These are phyloP conservation scores for Zygotorulaspora chibaensis DNA, from an alignment of 805 yeast species.

Conservation along the genomic window DNA sequence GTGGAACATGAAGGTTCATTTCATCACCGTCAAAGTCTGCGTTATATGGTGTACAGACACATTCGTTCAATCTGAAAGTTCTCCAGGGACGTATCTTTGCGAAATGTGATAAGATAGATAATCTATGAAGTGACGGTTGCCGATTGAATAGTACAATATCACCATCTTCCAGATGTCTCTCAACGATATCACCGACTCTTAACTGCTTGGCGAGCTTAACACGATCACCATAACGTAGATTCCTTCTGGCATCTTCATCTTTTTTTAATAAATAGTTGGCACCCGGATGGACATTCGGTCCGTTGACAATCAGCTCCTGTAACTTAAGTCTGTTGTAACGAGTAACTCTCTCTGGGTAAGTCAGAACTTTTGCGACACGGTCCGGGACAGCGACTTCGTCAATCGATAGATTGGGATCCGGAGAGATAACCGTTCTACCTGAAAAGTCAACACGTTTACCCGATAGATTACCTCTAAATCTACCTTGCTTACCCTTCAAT, in stretches of 20 bases:
- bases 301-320: conserved; percentile 68
- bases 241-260: conserved; percentile 81
- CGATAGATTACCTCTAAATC: conserved; percentile 95
- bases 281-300: conserved; percentile 91
- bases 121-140: conserved; percentile 94
- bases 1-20: conserved; percentile 98
- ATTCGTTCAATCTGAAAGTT: conserved; percentile 92
- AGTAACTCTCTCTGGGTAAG: conserved; percentile 94
- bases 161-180: conserved; percentile 95
- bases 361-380: conserved; percentile 88
- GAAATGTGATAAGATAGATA: conserved; percentile 90
- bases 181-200: conserved; percentile 87
- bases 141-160: conserved; percentile 93
- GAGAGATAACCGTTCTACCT: conserved; percentile 96
- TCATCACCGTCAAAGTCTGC: conserved; percentile 99
- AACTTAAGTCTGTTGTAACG: conserved; percentile 78
- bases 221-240: conserved; percentile 84
- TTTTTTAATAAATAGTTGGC: conserved; percentile 87
- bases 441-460: conserved; percentile 99
- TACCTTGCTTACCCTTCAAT: conserved; percentile 96
- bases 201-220: conserved; percentile 68
- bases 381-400: conserved; percentile 99
- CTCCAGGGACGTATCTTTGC: conserved; percentile 98
- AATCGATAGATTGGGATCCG: conserved; percentile 91
- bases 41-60: conserved; percentile 98